A percentile compares a stretch with the other conserved stretches of the same genome.
These are phyloP conservation scores for Metschnikowia aberdeeniae DNA, from an alignment of 805 yeast species.

Conservation along the genomic window DNA sequence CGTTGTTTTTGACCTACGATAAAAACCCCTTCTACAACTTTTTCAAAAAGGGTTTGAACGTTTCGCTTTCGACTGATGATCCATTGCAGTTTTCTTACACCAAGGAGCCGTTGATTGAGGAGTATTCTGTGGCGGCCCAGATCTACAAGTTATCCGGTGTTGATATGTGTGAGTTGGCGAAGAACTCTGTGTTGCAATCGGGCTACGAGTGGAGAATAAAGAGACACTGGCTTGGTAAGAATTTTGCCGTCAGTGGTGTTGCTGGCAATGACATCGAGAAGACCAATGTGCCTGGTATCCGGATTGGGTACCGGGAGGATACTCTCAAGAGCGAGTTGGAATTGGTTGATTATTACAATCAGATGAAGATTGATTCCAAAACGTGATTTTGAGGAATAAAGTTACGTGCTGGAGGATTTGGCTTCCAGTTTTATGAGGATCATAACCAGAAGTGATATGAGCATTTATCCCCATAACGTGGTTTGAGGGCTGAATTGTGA, in stretches of 20 bases:
- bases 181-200: slow-evolving; percentile 86
- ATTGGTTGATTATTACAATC: slow-evolving; percentile 57
- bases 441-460: no score
- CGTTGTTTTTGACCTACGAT: slow-evolving; percentile 90
- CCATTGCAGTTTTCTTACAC: slow-evolving; percentile 97
- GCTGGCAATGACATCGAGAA: slow-evolving; percentile 86
- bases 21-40: slow-evolving; percentile 92
- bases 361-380: slow-evolving; percentile 8
- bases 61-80: slow-evolving; percentile 93
- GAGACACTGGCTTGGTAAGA: slow-evolving; percentile 86
- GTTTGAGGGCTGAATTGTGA: no score
- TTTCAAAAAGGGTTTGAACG: slow-evolving; percentile 90
- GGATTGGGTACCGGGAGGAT: slow-evolving; percentile 80
- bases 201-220: slow-evolving; percentile 90
- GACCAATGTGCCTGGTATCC: slow-evolving; percentile 89
- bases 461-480: no score
- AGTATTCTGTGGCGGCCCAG: slow-evolving; percentile 97
- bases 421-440: no score
- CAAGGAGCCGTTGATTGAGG: slow-evolving; percentile 95
- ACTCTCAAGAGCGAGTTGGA: slow-evolving; percentile 70
- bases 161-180: slow-evolving; percentile 96
- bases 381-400: no score
- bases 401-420: no score
- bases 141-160: slow-evolving; percentile 91
- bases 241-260: slow-evolving; percentile 55